Conservation (phyloP, 306 rosid species). For the Quillaja saponaria region DNA sequence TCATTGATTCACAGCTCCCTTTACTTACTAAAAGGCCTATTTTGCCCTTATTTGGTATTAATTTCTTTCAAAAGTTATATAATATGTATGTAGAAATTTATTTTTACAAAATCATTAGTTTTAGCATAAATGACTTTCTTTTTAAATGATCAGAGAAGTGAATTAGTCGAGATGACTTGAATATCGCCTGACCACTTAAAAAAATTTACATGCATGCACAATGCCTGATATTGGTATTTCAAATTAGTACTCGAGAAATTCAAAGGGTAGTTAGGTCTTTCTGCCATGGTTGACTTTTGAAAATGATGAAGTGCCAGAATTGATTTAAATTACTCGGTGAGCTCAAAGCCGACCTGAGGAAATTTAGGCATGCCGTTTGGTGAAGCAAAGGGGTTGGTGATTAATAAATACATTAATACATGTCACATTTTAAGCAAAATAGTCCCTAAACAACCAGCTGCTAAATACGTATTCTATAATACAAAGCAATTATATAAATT, state of each 20-base stretch:
- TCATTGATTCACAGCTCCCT: neutral
- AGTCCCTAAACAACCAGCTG: slow-evolving; percentile 1
- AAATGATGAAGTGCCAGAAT: slow-evolving; percentile 16
- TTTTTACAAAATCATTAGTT: too few relatives aligned
- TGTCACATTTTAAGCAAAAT: slow-evolving; percentile 28
- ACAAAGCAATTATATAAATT: slow-evolving; percentile 20
- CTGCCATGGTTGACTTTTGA: neutral
- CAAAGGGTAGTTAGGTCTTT: slow-evolving; percentile 47
- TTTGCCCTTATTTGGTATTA: slow-evolving; percentile 7
- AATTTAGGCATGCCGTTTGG: slow-evolving; percentile 54
- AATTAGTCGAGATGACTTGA: too few relatives aligned
- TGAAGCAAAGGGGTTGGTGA: slow-evolving; percentile 66
- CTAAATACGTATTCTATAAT: slow-evolving; percentile 24
- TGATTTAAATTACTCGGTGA: slow-evolving; percentile 20
- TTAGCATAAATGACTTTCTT: too few relatives aligned
- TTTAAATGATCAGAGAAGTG: too few relatives aligned
- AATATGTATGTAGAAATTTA: too few relatives aligned
- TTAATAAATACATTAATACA: too few relatives aligned
- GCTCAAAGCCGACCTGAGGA: slow-evolving; percentile 43
- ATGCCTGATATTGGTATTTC: too few relatives aligned
- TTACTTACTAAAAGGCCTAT: neutral
- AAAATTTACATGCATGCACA: too few relatives aligned
- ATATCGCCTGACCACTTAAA: too few relatives aligned
- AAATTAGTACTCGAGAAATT: too few relatives aligned
- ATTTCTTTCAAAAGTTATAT: too few relatives aligned